phyloP scores from a whole-genome alignment of 139 green algal genomes.

The Pleodorina starrii region DNA sequence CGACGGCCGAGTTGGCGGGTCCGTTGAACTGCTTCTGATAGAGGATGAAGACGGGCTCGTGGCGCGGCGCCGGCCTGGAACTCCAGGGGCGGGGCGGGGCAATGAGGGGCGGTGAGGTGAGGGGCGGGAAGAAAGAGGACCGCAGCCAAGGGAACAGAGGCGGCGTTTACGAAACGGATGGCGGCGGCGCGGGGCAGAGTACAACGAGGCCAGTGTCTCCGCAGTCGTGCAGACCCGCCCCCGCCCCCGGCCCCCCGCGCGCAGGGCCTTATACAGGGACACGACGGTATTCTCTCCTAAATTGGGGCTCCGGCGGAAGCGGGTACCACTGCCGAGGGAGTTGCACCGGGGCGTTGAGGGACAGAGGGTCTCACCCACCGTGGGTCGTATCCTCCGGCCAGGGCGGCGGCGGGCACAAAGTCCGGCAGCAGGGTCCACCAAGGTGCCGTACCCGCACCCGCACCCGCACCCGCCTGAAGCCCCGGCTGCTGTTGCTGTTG shows the following conservation, averaged over 20 bases:
- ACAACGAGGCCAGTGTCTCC: too few relatives aligned
- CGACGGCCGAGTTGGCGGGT: conserved; percentile 30
- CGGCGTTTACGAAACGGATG: too few relatives aligned
- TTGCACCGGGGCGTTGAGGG: too few relatives aligned
- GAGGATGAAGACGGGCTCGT: conserved; percentile 42
- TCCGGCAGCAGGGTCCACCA: conserved; percentile 53
- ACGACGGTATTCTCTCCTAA: too few relatives aligned
- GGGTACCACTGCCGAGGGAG: too few relatives aligned
- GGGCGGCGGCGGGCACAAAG: conserved; percentile 32
- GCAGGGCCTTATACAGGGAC: too few relatives aligned
- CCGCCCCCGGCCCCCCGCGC: too few relatives aligned
- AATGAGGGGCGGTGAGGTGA: background rate
- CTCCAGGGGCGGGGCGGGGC: background rate
- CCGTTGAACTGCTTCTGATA: conserved; percentile 46
- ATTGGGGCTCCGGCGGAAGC: too few relatives aligned
- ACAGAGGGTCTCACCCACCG: too few relatives aligned
- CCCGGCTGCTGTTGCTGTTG: background rate
- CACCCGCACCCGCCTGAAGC: background rate
- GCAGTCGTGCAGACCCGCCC: too few relatives aligned
- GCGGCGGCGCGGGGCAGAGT: too few relatives aligned
- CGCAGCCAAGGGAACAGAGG: too few relatives aligned
- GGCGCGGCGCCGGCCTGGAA: background rate
- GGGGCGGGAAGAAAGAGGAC: background rate
- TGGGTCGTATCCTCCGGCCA: conserved; percentile 41
- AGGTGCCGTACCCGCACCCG: background rate